Base-by-base conservation (phyloP, 495 filamentous ascomycete genomes). In the Penicillium pancosmium region DNA sequence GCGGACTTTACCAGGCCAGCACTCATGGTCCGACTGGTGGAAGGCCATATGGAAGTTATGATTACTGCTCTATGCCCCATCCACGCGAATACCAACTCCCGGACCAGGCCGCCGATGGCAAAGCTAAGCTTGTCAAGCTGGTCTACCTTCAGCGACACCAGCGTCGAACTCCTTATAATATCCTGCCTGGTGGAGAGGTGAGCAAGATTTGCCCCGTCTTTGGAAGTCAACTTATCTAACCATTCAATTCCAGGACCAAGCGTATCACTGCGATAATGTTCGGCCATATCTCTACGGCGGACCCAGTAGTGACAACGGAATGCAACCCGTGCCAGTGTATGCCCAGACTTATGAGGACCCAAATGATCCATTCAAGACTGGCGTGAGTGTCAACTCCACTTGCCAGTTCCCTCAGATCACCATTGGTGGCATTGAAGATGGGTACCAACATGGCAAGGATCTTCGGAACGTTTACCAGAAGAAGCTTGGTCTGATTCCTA, bases 51-150 rank as follows among this genome's bases (percentile, higher is more conserved):
- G 71, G 71, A 25, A 63, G 54, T 27, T 79, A 79, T 54, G 71
- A 78, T 49, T 79, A 79, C 55, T 79, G 76, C 31, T 67, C 70
- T 5, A 79, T 79, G 76, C 76, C 76, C n/a, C 76, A 79, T 64
- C 76, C 76, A 4, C 74, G 69, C 27, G 67, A 73, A 27, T 79
- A 79, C 44, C 9, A 61, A 9, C 55, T 72, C 16, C 76, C 76
- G 0, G 54, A 51, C 7, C 67, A 71, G 7, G 59, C 77, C 12
- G 53, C 61, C 5, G 70, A 74, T 8, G 61, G 66, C 1, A 55
- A 66, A 16, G 76, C 65, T 12, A 66, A 67, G 21, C 56, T 79
- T 25, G 68, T 78, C 9, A 75, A 78, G 34, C 60, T 79, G 1
- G 72, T 77, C 50, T 79, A 79, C 46, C 55, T 79, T 11, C 76